Evolutionary conservation across 129 eudicot genomes (phyloP).

Genomic region (Kitagawia praeruptora): DNA sequence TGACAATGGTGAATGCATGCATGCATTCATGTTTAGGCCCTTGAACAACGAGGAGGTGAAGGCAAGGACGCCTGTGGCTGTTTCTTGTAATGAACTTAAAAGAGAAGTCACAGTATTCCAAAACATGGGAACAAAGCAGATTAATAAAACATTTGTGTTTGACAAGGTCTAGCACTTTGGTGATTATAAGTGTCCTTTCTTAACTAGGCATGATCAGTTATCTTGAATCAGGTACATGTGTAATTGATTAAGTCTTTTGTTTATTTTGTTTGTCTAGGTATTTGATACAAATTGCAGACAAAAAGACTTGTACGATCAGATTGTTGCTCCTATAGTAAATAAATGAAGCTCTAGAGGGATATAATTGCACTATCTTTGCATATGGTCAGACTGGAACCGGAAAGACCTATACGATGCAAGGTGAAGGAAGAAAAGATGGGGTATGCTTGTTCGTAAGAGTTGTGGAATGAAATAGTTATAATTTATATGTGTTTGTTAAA

Average conservation of each 20-base stretch:
- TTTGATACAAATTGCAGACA: constrained; percentile 47
- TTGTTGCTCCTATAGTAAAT: constrained; percentile 46
- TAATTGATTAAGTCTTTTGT: constrained; percentile 2
- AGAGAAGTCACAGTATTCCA: constrained; percentile 42
- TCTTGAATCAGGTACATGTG: not conserved
- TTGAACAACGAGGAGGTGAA: constrained; percentile 40
- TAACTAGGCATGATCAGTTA: not conserved
- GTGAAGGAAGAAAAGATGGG: constrained; percentile 52
- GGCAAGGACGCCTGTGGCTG: constrained; percentile 31
- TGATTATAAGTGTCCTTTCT: not conserved
- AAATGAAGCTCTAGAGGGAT: constrained; percentile 51
- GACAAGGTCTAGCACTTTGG: constrained; percentile 35
- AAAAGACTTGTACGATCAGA: constrained; percentile 52
- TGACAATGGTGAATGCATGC: not conserved
- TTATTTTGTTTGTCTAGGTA: constrained; percentile 29
- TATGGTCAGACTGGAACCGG: constrained; percentile 73
- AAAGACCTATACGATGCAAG: constrained; percentile 65
- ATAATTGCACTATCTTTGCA: constrained; percentile 60
- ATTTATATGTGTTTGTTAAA: not conserved
- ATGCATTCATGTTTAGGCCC: constrained; percentile 32
- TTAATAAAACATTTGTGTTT: constrained; percentile 39
- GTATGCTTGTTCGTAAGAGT: constrained; percentile 18
- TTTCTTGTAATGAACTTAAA: constrained; percentile 40
- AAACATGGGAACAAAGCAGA: constrained; percentile 44
- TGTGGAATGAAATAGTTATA: not conserved